These are phyloP conservation scores for Colletotrichum scovillei DNA, from an alignment of 2,329 filamentous ascomycete species.

Conservation along the genomic window DNA sequence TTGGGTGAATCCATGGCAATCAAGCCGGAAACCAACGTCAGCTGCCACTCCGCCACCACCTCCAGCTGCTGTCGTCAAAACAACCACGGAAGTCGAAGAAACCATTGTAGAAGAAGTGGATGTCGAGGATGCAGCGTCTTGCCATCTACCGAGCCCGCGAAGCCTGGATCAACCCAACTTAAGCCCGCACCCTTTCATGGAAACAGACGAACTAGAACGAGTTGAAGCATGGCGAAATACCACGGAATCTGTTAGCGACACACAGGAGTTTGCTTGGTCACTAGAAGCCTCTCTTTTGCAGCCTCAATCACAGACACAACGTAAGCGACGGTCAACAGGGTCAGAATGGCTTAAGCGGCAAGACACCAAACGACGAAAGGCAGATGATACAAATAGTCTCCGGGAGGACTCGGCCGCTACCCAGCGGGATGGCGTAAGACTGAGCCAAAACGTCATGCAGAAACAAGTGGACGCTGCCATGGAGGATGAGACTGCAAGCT, in stretches of 20 bases:
- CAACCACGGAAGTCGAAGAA: neutral
- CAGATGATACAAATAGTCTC: neutral
- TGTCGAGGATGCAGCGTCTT: conserved; percentile 36
- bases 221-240: conserved; percentile 47
- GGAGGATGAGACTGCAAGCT: neutral
- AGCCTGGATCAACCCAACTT: conserved; percentile 49
- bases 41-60: neutral
- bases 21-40: conserved; percentile 39
- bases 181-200: conserved; percentile 44
- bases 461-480: neutral
- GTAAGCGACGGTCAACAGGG: conserved; percentile 38
- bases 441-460: neutral
- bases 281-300: conserved; percentile 38
- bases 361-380: conserved; percentile 42
- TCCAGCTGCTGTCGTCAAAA: neutral
- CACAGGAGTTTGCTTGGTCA: conserved; percentile 34
- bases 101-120: conserved; percentile 1
- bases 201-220: conserved; percentile 44
- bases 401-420: neutral
- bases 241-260: conserved; percentile 23
- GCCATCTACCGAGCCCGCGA: conserved; percentile 55
- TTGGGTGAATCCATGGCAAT: conserved; percentile 66
- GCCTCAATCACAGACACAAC: conserved; percentile 36
- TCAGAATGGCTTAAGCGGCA: conserved; percentile 48
- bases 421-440: neutral